Percentiles rank a stretch among this genome's conserved stretches.
phyloP scores from a whole-genome alignment of 371 early-diverging fungal species.

The Umbelopsis sp. region DNA sequence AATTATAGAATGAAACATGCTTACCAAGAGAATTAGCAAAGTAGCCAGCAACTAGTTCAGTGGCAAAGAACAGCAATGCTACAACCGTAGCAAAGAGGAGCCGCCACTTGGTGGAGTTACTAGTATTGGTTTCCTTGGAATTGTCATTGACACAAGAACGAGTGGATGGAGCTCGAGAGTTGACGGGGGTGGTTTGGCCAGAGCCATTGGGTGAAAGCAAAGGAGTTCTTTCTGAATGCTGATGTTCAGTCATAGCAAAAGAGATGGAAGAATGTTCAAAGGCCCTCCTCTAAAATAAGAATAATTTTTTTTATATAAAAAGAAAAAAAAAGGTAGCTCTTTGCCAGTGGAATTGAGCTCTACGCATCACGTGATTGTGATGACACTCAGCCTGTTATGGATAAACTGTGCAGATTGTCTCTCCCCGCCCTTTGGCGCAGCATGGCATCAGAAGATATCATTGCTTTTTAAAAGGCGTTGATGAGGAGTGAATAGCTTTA shows the following conservation, averaged over 20 bases:
- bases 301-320: too few relatives aligned
- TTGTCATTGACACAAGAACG: constrained; percentile 40
- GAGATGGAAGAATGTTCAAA: neutral
- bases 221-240: constrained; percentile 6
- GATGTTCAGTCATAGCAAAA: neutral
- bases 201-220: neutral
- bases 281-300: too few relatives aligned
- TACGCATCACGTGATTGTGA: too few relatives aligned
- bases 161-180: constrained; percentile 24
- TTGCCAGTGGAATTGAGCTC: too few relatives aligned
- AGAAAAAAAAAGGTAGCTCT: too few relatives aligned
- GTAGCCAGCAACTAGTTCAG: constrained; percentile 74
- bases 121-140: constrained; percentile 26
- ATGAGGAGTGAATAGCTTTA: neutral
- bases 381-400: too few relatives aligned
- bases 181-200: constrained; percentile 25
- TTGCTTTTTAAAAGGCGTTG: too few relatives aligned
- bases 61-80: constrained; percentile 67
- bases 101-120: constrained; percentile 42
- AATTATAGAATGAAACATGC: neutral
- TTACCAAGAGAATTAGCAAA: constrained; percentile 63
- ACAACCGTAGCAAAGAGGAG: constrained; percentile 57
- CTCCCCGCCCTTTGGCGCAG: too few relatives aligned
- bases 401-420: too few relatives aligned
- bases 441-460: too few relatives aligned